Evolutionary conservation across 306 rosid genomes (phyloP).

Genomic region (Lithocarpus polystachyus): DNA sequence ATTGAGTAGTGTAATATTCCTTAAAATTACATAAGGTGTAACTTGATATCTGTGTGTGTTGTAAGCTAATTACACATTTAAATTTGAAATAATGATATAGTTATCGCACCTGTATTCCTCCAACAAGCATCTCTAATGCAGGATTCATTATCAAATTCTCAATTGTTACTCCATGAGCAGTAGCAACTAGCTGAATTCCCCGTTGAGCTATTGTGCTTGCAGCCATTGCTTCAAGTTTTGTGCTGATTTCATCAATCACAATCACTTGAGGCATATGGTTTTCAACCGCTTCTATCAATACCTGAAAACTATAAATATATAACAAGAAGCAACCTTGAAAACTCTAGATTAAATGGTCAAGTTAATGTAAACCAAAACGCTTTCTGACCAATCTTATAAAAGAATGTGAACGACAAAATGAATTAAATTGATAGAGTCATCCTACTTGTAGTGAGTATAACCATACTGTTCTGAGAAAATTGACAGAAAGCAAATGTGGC

Average conservation of each 20-base stretch:
- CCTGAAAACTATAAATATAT: constrained; percentile 42
- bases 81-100: constrained; percentile 7
- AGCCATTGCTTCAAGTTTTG: constrained; percentile 98
- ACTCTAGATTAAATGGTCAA: background rate
- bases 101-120: constrained; percentile 84
- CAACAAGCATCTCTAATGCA: constrained; percentile 92
- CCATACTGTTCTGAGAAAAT: background rate
- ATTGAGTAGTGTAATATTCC: too few species aligned
- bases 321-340: constrained; percentile 9
- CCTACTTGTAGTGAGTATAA: background rate
- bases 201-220: constrained; percentile 97
- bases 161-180: constrained; percentile 96
- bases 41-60: background rate
- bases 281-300: constrained; percentile 97
- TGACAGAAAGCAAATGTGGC: background rate
- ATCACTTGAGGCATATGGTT: constrained; percentile 99
- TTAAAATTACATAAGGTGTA: too few species aligned
- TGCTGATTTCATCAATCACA: constrained; percentile 94
- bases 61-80: constrained; percentile 9
- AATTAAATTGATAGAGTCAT: background rate
- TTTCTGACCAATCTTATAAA: background rate
- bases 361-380: background rate
- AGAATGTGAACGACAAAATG: background rate
- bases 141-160: constrained; percentile 93
- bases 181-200: constrained; percentile 96